phyloP scores from a whole-genome alignment of 352 stramenopile genomes.

The Phytophthora sp. region DNA sequence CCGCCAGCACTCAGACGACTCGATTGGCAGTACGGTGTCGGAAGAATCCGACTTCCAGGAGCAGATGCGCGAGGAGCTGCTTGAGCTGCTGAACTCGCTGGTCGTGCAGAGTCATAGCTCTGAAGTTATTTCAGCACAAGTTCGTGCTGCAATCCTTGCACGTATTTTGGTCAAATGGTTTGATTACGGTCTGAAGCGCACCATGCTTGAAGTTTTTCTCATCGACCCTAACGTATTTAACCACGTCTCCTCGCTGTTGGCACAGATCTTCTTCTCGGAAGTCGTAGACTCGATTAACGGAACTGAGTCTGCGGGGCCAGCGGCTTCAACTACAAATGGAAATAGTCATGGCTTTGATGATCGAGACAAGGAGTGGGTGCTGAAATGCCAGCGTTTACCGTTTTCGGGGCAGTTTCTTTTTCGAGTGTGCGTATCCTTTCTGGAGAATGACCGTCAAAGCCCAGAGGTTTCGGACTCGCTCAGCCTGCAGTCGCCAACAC shows the following conservation, averaged over 20 bases:
- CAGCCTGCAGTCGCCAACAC: conserved; percentile 20
- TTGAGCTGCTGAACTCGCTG: conserved; percentile 62
- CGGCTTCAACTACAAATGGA: conserved; percentile 10
- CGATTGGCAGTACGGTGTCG: conserved; percentile 21
- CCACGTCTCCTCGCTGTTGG: conserved; percentile 64
- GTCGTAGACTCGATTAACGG: conserved; percentile 61
- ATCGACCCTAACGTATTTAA: conserved; percentile 64
- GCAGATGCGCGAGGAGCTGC: conserved; percentile 67
- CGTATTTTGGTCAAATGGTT: conserved; percentile 88
- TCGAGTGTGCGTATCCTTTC: conserved; percentile 66
- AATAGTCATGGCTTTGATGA: conserved; percentile 59
- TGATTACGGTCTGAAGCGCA: conserved; percentile 64
- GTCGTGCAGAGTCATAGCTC: conserved; percentile 57
- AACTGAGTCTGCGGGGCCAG: conserved; percentile 3
- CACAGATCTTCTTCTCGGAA: conserved; percentile 81
- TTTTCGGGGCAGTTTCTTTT: conserved; percentile 87
- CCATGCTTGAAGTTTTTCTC: conserved; percentile 70
- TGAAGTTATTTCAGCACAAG: conserved; percentile 39
- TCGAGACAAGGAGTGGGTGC: conserved; percentile 78
- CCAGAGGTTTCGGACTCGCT: conserved; percentile 2
- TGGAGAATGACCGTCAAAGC: conserved; percentile 41
- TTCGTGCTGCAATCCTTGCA: conserved; percentile 73
- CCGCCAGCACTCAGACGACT: conserved; percentile 37
- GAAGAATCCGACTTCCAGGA: conserved; percentile 59
- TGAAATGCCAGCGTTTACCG: conserved; percentile 71